Percentiles rank a stretch among this genome's conserved stretches.
phyloP scores from a whole-genome alignment of 257 asterid species.

The Solanum corneliomulleri region DNA sequence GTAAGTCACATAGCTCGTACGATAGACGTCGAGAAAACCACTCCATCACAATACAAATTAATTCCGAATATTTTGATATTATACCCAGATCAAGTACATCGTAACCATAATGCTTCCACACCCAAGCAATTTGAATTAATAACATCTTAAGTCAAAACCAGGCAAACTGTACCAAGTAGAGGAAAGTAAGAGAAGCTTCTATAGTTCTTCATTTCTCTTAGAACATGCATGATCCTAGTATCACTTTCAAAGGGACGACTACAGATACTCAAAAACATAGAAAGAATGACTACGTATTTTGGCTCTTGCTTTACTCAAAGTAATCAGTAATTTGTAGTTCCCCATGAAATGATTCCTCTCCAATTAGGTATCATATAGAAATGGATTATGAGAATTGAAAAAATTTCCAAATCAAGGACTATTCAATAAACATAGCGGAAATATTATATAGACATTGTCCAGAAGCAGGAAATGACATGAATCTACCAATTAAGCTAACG shows the following conservation, averaged over 20 bases:
- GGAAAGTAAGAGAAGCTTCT: background rate
- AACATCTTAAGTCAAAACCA: background rate
- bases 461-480: background rate
- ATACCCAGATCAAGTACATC: background rate
- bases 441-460: background rate
- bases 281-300: background rate
- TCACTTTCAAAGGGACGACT: background rate
- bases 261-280: background rate
- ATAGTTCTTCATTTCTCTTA: background rate
- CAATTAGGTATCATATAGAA: background rate
- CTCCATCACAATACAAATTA: background rate
- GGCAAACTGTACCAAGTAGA: background rate
- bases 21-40: background rate
- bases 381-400: background rate
- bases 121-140: background rate
- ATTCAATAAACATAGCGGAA: background rate
- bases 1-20: background rate
- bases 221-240: background rate
- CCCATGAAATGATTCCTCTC: background rate
- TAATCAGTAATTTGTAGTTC: background rate
- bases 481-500: background rate
- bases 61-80: background rate
- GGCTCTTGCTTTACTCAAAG: background rate
- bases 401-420: background rate
- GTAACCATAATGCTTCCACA: background rate